Evolutionary conservation across 2,329 filamentous ascomycete species (phyloP).

Genomic region (Ophioceras dolichostomum): DNA sequence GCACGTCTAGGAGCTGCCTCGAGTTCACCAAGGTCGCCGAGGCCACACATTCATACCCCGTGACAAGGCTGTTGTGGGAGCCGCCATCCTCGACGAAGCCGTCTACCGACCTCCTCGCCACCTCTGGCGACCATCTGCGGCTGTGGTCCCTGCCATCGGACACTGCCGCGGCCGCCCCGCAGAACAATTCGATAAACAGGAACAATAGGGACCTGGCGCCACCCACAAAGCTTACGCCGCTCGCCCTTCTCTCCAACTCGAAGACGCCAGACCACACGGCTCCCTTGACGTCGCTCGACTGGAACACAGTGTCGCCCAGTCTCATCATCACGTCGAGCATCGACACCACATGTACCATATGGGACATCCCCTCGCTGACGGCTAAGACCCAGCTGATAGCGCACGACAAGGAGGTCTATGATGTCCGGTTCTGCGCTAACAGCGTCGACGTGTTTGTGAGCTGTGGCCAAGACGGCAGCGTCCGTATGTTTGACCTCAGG

Average conservation of each 20-base stretch:
- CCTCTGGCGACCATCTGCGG: slow-evolving; percentile 85
- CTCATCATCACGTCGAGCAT: slow-evolving; percentile 98
- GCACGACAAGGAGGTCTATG: slow-evolving; percentile 97
- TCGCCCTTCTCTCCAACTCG: slow-evolving; percentile 90
- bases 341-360: slow-evolving; percentile 97
- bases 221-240: slow-evolving; percentile 72
- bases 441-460: slow-evolving; percentile 98
- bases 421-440: slow-evolving; percentile 94
- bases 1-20: slow-evolving; percentile 60
- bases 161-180: slow-evolving; percentile 38
- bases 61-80: slow-evolving; percentile 92
- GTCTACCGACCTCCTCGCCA: slow-evolving; percentile 87
- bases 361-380: slow-evolving; percentile 96
- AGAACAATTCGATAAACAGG: slow-evolving; percentile 57
- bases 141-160: slow-evolving; percentile 83
- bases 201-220: slow-evolving; percentile 40
- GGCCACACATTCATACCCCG: slow-evolving; percentile 94
- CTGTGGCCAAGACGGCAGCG: slow-evolving; percentile 93
- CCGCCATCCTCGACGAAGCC: slow-evolving; percentile 91
- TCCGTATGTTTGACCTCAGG: slow-evolving; percentile 95
- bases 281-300: slow-evolving; percentile 89
- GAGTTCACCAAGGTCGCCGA: slow-evolving; percentile 92
- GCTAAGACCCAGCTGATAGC: slow-evolving; percentile 97
- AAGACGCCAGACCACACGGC: slow-evolving; percentile 98
- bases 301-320: slow-evolving; percentile 95